These are phyloP conservation scores for Chalciporus piperatus DNA, from an alignment of 768 basidiomycete genomes.

Conservation along the genomic window DNA sequence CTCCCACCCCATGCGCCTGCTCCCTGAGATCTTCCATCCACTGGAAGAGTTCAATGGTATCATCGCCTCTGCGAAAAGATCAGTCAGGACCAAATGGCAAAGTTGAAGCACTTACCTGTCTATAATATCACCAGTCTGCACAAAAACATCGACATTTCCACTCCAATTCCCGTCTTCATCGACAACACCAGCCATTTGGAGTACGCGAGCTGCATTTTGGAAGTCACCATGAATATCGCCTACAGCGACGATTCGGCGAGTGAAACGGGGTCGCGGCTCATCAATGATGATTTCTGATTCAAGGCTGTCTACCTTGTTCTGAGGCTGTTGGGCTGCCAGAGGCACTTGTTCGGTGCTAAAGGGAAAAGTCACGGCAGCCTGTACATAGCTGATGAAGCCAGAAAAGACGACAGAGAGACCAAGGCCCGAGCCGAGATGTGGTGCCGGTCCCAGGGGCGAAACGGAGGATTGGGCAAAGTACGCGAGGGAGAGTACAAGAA, in stretches of 20 bases:
- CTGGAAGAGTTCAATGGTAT: conserved; percentile 80
- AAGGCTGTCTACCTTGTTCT: conserved; percentile 3
- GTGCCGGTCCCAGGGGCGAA: conserved; percentile 31
- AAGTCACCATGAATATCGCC: conserved; percentile 93
- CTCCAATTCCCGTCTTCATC: conserved; percentile 76
- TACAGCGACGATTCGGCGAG: conserved; percentile 72
- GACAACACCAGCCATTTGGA: conserved; percentile 77
- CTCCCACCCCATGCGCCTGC: conserved; percentile 69
- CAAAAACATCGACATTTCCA: conserved; percentile 78
- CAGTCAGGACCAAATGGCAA: conserved; percentile 3
- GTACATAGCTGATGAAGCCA: conserved; percentile 24
- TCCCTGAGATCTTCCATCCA: conserved; percentile 83
- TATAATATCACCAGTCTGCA: conserved; percentile 96
- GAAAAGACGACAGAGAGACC: conserved; percentile 22
- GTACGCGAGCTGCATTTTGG: conserved; percentile 71
- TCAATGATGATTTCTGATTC: conserved; percentile 9
- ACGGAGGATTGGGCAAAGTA: conserved; percentile 30
- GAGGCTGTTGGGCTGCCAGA: conserved; percentile 4
- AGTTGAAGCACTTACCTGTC: conserved; percentile 58
- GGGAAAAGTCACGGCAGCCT: conserved; percentile 19
- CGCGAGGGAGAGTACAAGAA: conserved; percentile 30
- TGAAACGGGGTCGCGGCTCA: conserved; percentile 32
- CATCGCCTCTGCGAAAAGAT: conserved; percentile 62
- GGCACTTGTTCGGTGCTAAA: conserved; percentile 18
- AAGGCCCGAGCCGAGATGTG: conserved; percentile 28